Conservation (phyloP, 768 basidiomycete genomes). For the Tylopilus balloui region DNA sequence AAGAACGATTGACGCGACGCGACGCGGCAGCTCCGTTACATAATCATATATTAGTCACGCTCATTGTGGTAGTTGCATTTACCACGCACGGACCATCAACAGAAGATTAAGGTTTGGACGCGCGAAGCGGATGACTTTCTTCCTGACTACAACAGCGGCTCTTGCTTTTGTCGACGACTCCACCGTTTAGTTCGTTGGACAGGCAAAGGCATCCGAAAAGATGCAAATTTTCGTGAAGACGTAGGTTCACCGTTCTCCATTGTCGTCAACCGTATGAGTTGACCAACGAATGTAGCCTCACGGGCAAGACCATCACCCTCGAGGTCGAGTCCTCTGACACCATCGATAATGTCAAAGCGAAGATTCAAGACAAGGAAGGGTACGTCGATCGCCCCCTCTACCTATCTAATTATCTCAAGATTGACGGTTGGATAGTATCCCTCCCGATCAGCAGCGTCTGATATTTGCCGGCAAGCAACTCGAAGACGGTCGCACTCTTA, state of each 20-base stretch:
- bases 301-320: slow-evolving; percentile 98
- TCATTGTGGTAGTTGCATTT: neutral
- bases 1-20: neutral
- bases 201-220: slow-evolving; percentile 71
- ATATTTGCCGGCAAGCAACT: slow-evolving; percentile 99
- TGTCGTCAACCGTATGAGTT: neutral
- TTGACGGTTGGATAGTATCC: slow-evolving; percentile 53
- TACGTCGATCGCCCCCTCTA: slow-evolving; percentile 30
- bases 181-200: slow-evolving; percentile 86
- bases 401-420: slow-evolving; percentile 1
- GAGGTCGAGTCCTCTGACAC: slow-evolving; percentile 97
- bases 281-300: slow-evolving; percentile 58
- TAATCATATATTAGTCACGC: slow-evolving; percentile 16
- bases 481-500: slow-evolving; percentile 95
- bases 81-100: slow-evolving; percentile 46
- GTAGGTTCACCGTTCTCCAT: slow-evolving; percentile 40
- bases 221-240: slow-evolving; percentile 99
- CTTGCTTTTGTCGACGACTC: slow-evolving; percentile 90
- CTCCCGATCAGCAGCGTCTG: slow-evolving; percentile 93
- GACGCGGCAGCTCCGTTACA: neutral
- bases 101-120: slow-evolving; percentile 29
- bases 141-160: slow-evolving; percentile 35
- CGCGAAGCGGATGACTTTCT: slow-evolving; percentile 13
- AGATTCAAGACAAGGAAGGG: slow-evolving; percentile 98
- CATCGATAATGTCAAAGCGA: slow-evolving; percentile 97